phyloP scores from a whole-genome alignment of 495 filamentous ascomycete species.

The Astrocystis sublimbata region DNA sequence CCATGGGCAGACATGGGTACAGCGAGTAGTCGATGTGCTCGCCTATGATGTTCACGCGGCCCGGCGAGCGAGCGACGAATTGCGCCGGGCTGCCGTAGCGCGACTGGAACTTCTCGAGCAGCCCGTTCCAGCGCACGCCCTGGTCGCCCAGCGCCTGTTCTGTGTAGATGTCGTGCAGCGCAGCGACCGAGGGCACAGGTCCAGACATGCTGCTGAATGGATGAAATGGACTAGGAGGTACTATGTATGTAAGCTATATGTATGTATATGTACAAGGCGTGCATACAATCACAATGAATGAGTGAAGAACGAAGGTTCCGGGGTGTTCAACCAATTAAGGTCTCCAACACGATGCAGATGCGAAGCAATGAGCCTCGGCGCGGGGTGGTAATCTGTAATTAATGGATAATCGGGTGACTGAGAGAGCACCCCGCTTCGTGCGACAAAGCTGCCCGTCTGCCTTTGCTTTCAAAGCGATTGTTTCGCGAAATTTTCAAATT shows the following conservation, averaged over 20 bases:
- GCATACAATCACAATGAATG: neutral
- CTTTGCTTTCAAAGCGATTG: neutral
- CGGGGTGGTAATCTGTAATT: too few relatives aligned
- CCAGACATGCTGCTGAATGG: slow-evolving; percentile 50
- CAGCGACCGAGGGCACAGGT: slow-evolving; percentile 58
- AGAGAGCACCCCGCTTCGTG: neutral
- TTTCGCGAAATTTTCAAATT: too few relatives aligned
- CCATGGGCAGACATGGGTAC: slow-evolving; percentile 94
- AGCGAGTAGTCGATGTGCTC: slow-evolving; percentile 99
- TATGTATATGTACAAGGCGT: neutral
- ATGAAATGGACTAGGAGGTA: too few relatives aligned
- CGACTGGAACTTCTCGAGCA: slow-evolving; percentile 71
- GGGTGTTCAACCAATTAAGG: neutral
- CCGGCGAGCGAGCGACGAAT: slow-evolving; percentile 87
- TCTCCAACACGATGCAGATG: slow-evolving; percentile 2
- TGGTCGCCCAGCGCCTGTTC: slow-evolving; percentile 58
- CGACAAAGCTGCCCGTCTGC: neutral
- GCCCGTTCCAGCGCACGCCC: slow-evolving; percentile 65
- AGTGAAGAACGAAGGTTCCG: neutral
- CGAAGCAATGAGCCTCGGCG: too few relatives aligned
- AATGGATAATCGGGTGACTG: neutral
- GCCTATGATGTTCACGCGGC: slow-evolving; percentile 96
- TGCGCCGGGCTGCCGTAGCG: slow-evolving; percentile 70
- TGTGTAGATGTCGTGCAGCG: slow-evolving; percentile 69
- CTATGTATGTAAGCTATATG: neutral